These are phyloP conservation scores for Colletotrichum melonis DNA, from an alignment of 2,329 filamentous ascomycete genomes.

Conservation along the genomic window DNA sequence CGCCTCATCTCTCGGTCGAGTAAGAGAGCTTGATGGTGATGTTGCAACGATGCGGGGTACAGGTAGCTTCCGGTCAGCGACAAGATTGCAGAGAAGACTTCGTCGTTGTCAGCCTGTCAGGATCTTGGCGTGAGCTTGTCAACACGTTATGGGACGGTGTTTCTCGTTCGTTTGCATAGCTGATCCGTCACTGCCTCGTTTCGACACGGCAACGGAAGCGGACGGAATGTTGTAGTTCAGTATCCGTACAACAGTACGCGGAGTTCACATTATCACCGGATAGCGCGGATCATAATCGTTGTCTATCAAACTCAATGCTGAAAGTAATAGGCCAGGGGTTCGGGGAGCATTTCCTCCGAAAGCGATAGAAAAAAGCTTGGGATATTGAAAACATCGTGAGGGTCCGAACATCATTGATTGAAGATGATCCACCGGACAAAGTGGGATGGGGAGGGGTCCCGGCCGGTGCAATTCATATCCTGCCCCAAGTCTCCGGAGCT, in stretches of 20 bases:
- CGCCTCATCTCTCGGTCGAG: not conserved
- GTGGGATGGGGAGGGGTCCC: not conserved
- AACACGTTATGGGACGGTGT: not conserved
- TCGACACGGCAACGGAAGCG: slow-evolving; percentile 6
- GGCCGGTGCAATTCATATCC: slow-evolving; percentile 6
- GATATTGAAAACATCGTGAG: slow-evolving; percentile 21
- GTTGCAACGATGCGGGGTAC: not conserved
- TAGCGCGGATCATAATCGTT: slow-evolving; percentile 4
- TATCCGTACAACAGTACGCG: not conserved
- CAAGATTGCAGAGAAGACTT: not conserved
- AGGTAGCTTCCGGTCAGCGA: not conserved
- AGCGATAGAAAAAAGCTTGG: not conserved
- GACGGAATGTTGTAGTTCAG: not conserved
- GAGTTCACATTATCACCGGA: slow-evolving; percentile 12
- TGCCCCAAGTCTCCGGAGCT: slow-evolving; percentile 1
- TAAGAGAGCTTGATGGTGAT: not conserved
- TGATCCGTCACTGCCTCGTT: not conserved
- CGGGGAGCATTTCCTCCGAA: slow-evolving; percentile 26
- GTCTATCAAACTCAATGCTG: not conserved
- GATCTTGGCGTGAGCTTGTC: not conserved
- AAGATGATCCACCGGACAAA: not conserved
- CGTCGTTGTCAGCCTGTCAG: not conserved
- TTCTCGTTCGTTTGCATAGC: not conserved
- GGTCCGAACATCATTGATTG: not conserved
- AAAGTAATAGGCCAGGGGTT: not conserved